Conservation (phyloP, 257 asterid species). For the Capsicum rhomboideum region DNA sequence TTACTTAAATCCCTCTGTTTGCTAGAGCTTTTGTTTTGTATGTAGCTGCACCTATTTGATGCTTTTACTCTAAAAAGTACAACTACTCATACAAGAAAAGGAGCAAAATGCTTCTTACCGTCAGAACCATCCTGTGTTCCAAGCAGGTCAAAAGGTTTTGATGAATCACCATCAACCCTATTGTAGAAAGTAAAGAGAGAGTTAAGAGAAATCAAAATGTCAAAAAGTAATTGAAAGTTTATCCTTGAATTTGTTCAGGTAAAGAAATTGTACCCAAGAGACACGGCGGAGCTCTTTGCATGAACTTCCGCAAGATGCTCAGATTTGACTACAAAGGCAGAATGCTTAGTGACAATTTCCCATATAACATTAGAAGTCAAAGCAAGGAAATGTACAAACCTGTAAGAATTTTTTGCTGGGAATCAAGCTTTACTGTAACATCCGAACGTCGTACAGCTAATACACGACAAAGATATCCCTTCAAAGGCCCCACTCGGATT, state of each 20-base stretch:
- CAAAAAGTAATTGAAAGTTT: not conserved
- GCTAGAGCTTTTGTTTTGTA: not conserved
- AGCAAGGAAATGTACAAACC: conserved; percentile 33
- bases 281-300: conserved; percentile 45
- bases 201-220: not conserved
- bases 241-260: not conserved
- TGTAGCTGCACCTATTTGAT: not conserved
- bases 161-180: conserved; percentile 54
- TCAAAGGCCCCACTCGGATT: conserved; percentile 88
- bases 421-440: conserved; percentile 91
- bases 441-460: conserved; percentile 89
- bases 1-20: not conserved
- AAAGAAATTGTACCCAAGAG: conserved; percentile 48
- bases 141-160: conserved; percentile 70
- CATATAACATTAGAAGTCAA: not conserved
- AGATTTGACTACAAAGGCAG: conserved; percentile 53
- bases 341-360: conserved; percentile 7
- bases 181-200: conserved; percentile 9
- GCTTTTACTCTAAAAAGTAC: not conserved
- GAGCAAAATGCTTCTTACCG: conserved; percentile 34
- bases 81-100: not conserved
- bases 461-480: conserved; percentile 88
- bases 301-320: conserved; percentile 89
- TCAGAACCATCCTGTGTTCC: conserved; percentile 56
- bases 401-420: conserved; percentile 84